Conservation (phyloP, 2,329 filamentous ascomycete species). For the Coniochaeta pulveracea region DNA sequence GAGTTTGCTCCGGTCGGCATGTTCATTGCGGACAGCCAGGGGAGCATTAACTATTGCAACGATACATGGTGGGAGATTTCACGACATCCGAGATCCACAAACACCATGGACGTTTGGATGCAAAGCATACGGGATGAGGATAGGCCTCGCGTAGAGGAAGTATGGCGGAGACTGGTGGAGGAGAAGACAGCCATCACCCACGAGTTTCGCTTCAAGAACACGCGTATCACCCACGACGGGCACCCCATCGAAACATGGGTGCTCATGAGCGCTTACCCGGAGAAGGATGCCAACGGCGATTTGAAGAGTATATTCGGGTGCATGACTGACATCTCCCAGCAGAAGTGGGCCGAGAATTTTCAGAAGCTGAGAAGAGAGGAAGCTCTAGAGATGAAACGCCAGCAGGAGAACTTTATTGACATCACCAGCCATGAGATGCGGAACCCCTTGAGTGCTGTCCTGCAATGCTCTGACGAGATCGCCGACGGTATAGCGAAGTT, state of each 20-base stretch:
- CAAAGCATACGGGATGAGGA: conserved; percentile 60
- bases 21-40: conserved; percentile 66
- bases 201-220: conserved; percentile 65
- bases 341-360: conserved; percentile 75
- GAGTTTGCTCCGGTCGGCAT: conserved; percentile 76
- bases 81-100: conserved; percentile 46
- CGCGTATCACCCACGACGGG: conserved; percentile 48
- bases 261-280: conserved; percentile 64
- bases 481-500: conserved; percentile 34
- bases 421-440: conserved; percentile 68
- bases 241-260: conserved; percentile 62
- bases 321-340: conserved; percentile 75
- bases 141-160: conserved; percentile 39
- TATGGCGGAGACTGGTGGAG: conserved; percentile 52
- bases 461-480: conserved; percentile 70
- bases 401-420: conserved; percentile 62
- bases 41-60: conserved; percentile 69
- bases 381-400: conserved; percentile 67
- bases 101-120: conserved; percentile 58
- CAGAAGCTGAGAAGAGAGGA: conserved; percentile 70
- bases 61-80: conserved; percentile 69
- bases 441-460: conserved; percentile 62
- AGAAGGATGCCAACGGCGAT: conserved; percentile 50
- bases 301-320: conserved; percentile 70
- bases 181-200: conserved; percentile 54